Evolutionary conservation across 2,329 filamentous ascomycete species (phyloP).

Genomic region (Penicillium sp.): DNA sequence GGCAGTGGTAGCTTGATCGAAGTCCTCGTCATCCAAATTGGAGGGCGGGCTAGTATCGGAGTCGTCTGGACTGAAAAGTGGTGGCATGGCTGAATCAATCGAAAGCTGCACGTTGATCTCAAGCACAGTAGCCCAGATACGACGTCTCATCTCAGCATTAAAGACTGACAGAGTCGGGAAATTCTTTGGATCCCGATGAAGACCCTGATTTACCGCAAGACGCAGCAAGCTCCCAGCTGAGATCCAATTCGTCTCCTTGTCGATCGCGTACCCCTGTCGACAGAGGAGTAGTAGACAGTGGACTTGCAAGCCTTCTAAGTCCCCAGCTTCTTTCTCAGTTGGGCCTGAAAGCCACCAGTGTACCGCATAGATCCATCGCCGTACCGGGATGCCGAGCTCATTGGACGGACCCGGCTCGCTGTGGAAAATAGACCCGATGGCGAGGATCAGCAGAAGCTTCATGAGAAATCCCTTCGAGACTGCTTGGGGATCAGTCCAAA

Average conservation of each 20-base stretch:
- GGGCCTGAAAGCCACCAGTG: constrained; percentile 40
- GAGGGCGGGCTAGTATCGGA: constrained; percentile 18
- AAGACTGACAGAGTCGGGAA: constrained; percentile 17
- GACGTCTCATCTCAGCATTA: constrained; percentile 28
- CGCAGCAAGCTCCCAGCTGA: constrained; percentile 32
- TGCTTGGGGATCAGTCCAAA: constrained; percentile 25
- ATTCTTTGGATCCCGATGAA: constrained; percentile 32
- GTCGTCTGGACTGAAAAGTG: constrained; percentile 13
- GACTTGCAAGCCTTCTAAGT: constrained; percentile 35
- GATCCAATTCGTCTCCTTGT: constrained; percentile 35
- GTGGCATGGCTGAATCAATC: constrained; percentile 21
- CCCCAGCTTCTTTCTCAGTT: constrained; percentile 29
- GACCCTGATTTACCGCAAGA: constrained; percentile 31
- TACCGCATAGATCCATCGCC: constrained; percentile 32
- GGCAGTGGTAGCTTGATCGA: constrained; percentile 6
- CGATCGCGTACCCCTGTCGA: constrained; percentile 31
- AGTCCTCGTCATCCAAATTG: constrained; percentile 19
- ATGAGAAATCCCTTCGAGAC: constrained; percentile 21
- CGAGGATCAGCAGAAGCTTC: constrained; percentile 33
- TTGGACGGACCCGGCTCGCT: constrained; percentile 13
- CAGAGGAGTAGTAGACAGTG: constrained; percentile 36
- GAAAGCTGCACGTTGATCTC: constrained; percentile 29
- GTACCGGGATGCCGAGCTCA: constrained; percentile 9
- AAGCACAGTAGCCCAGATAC: constrained; percentile 31
- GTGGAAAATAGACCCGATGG: constrained; percentile 31